These are phyloP conservation scores for Clarireedia monteithiana DNA, from an alignment of 2,329 filamentous ascomycete genomes.

Conservation along the genomic window DNA sequence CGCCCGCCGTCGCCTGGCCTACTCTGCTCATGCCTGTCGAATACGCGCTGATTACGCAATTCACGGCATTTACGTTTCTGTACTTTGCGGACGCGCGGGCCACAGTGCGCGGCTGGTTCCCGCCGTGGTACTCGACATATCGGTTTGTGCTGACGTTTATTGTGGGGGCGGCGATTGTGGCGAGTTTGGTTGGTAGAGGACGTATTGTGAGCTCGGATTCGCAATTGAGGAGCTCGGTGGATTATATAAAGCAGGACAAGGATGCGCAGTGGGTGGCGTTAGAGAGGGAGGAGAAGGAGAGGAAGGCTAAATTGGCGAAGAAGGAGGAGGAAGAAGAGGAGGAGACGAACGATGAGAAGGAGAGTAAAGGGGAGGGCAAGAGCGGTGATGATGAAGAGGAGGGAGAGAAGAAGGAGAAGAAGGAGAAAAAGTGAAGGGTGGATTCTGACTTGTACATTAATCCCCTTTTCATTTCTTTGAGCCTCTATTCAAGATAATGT, in stretches of 20 bases:
- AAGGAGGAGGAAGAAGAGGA: conserved; percentile 15
- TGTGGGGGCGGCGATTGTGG: conserved; percentile 73
- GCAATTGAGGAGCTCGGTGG: conserved; percentile 24
- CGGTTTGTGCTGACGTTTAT: conserved; percentile 89
- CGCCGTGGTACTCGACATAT: conserved; percentile 80
- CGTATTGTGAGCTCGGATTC: conserved; percentile 37
- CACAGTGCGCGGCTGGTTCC: conserved; percentile 67
- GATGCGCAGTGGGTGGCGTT: conserved; percentile 26
- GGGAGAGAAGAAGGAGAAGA: not conserved
- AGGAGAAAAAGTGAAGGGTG: not conserved
- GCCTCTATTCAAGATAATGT: not conserved
- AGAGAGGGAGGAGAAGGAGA: conserved; percentile 25
- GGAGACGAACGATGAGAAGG: conserved; percentile 21
- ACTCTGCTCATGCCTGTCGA: conserved; percentile 78
- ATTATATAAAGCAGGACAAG: conserved; percentile 24
- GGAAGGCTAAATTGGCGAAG: conserved; percentile 11
- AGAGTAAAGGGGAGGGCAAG: conserved; percentile 36
- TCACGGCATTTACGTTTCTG: conserved; percentile 73
- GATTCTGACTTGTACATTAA: not conserved
- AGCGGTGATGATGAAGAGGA: not conserved
- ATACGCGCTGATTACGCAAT: conserved; percentile 79
- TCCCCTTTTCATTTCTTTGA: too few relatives aligned
- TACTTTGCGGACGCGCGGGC: conserved; percentile 80
- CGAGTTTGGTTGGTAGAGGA: conserved; percentile 74
- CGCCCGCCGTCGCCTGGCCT: conserved; percentile 80